Conservation (phyloP, 75 land plant genomes). For the Cunninghamia lanceolata region DNA sequence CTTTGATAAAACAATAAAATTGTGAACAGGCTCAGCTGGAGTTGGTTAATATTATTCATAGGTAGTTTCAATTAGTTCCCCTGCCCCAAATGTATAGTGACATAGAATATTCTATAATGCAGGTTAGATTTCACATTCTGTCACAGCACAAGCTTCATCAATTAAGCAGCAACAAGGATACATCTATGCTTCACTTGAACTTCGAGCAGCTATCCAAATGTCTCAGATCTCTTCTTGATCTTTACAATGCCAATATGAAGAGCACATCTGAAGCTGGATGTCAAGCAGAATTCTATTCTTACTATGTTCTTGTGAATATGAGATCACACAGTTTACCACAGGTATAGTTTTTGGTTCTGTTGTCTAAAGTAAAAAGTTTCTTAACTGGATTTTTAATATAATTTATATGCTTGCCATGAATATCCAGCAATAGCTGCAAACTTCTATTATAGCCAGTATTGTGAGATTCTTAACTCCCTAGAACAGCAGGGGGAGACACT, state of each 20-base stretch:
- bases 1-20: background rate
- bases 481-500: slow-evolving; percentile 60
- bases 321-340: slow-evolving; percentile 40
- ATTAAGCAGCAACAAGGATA: slow-evolving; percentile 16
- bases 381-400: background rate
- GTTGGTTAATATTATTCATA: background rate
- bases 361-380: background rate
- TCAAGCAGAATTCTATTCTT: slow-evolving; percentile 81
- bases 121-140: slow-evolving; percentile 88
- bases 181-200: slow-evolving; percentile 58
- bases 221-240: slow-evolving; percentile 53
- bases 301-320: slow-evolving; percentile 82
- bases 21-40: background rate
- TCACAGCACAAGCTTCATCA: slow-evolving; percentile 67
- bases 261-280: slow-evolving; percentile 22
- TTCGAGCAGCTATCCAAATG: slow-evolving; percentile 87
- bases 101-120: slow-evolving; percentile 16
- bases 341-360: slow-evolving; percentile 37
- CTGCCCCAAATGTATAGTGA: background rate
- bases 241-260: slow-evolving; percentile 46
- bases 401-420: background rate
- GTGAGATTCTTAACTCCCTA: background rate
- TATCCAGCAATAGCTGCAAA: background rate
- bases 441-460: background rate
- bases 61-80: background rate